Evolutionary conservation across 192 early-diverging fungal species (phyloP), one percentile per base, ranked within the genome.

Genomic region (Mortierella hygrophila): DNA sequence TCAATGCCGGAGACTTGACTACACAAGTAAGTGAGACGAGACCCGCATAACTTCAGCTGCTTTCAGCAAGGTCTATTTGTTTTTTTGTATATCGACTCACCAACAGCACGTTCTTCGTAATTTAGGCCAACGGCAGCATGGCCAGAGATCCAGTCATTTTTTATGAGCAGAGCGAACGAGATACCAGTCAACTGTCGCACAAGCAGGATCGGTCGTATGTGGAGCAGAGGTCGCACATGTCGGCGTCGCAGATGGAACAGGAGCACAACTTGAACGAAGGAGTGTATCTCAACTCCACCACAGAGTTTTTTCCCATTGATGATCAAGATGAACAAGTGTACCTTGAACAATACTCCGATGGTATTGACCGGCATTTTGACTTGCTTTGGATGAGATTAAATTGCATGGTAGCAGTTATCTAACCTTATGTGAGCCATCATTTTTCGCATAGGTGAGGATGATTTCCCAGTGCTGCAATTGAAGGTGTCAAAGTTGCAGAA

Each of bases 301-400:
- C 79, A 52, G 84, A 86, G 52, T 86, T 86, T 60, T 81, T 86
- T 21, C 84, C 84, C 32, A 72, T 86, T 0, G 84, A 86, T 37
- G 84, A 86, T 54, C 84, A 86, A 52, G 84, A 86, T 37, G 84
- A 86, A 57, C 79, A 81, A 41, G 84, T 86, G 10, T 86, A 86
- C 32, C 79, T 86, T 21, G 84, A 86, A 0, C 79, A 80, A 21
- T 86, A 81, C 54, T 81, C 84, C 0, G 84, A 86, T n/a, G 84
- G 84, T 86, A 85, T 6, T 6, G 35, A 2, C 15, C 49, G 2
- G 55, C 16, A n/a, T 23, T 15, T 52, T 40, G 42, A 6, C 0
- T n/a, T 23, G 26, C 11, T 5, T 26, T 13, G 13, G 20, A 49
- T 6, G 44, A 46, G 46, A 29, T 46, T 44, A 9, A 15, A 5